Evolutionary conservation across 345 rosid species (phyloP).

Genomic region (Lepidium didymum): DNA sequence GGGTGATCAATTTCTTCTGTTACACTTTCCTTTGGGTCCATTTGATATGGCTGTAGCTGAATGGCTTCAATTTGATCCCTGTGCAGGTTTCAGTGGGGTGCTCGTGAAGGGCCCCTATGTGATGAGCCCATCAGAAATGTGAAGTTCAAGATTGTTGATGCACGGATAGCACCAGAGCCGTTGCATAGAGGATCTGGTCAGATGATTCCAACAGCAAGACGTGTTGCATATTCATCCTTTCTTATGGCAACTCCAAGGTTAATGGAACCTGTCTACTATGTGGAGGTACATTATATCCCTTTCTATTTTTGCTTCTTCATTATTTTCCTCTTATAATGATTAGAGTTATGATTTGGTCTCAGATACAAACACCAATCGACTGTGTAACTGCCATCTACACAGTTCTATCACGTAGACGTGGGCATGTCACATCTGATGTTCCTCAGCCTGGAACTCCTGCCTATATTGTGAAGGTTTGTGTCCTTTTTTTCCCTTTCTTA

Average conservation of each 20-base stretch:
- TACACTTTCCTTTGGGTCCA: neutral
- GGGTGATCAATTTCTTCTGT: slow-evolving; percentile 41
- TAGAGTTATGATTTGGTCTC: slow-evolving; percentile 20
- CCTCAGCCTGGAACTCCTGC: slow-evolving; percentile 99
- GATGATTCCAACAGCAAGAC: slow-evolving; percentile 95
- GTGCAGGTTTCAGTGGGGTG: slow-evolving; percentile 96
- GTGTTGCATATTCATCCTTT: slow-evolving; percentile 85
- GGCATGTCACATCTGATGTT: slow-evolving; percentile 93
- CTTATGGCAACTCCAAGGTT: slow-evolving; percentile 97
- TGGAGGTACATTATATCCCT: slow-evolving; percentile 51
- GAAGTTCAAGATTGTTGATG: slow-evolving; percentile 93
- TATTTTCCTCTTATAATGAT: neutral
- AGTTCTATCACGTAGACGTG: slow-evolving; percentile 89
- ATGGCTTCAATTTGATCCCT: slow-evolving; percentile 1
- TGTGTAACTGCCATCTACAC: slow-evolving; percentile 95
- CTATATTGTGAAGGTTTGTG: slow-evolving; percentile 78
- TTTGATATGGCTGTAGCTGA: slow-evolving; percentile 3
- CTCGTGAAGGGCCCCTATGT: slow-evolving; percentile 97
- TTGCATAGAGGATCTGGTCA: slow-evolving; percentile 95
- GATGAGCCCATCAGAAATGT: slow-evolving; percentile 98
- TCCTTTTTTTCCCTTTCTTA: neutral
- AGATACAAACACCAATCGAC: slow-evolving; percentile 98
- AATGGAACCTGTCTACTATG: slow-evolving; percentile 99
- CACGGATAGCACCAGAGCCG: slow-evolving; percentile 87
- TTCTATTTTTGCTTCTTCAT: neutral